These are phyloP conservation scores for Oryza glaberrima DNA, from an alignment of 176 grass and related monocot genomes.

Conservation along the genomic window DNA sequence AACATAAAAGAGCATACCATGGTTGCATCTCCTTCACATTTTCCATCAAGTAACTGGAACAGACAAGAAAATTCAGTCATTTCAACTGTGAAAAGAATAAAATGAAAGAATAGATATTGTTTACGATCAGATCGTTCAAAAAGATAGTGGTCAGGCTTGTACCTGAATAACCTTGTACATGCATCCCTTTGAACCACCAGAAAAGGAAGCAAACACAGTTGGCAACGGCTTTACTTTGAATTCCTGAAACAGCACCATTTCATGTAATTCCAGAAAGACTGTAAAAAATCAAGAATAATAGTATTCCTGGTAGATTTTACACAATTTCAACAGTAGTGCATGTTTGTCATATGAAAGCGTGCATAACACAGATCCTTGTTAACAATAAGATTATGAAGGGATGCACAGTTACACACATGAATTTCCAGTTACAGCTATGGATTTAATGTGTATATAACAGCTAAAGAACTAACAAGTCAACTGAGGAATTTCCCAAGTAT, in stretches of 20 bases:
- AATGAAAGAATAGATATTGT: slow-evolving; percentile 24
- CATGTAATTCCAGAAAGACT: slow-evolving; percentile 16
- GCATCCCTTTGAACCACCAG: slow-evolving; percentile 82
- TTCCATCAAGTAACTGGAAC: slow-evolving; percentile 79
- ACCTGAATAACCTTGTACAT: slow-evolving; percentile 97
- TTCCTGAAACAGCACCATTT: slow-evolving; percentile 64
- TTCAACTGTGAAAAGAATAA: slow-evolving; percentile 14
- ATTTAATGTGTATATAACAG: neutral
- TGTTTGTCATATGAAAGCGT: neutral
- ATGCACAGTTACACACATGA: neutral
- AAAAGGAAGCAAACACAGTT: slow-evolving; percentile 77
- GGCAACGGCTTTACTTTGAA: slow-evolving; percentile 67
- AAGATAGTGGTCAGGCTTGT: slow-evolving; percentile 25
- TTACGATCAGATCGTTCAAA: neutral
- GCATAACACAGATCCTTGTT: neutral
- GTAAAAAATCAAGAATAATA: neutral
- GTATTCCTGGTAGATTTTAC: slow-evolving; percentile 4
- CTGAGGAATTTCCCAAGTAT: neutral
- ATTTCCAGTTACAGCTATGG: neutral
- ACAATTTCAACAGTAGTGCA: neutral
- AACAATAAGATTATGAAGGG: slow-evolving; percentile 12
- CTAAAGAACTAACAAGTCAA: slow-evolving; percentile 11
- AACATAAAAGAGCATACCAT: slow-evolving; percentile 68
- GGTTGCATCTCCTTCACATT: slow-evolving; percentile 63
- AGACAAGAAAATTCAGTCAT: slow-evolving; percentile 37